These are phyloP conservation scores for Thielaviopsis cerberus DNA, from an alignment of 2,329 filamentous ascomycete genomes.

Conservation along the genomic window DNA sequence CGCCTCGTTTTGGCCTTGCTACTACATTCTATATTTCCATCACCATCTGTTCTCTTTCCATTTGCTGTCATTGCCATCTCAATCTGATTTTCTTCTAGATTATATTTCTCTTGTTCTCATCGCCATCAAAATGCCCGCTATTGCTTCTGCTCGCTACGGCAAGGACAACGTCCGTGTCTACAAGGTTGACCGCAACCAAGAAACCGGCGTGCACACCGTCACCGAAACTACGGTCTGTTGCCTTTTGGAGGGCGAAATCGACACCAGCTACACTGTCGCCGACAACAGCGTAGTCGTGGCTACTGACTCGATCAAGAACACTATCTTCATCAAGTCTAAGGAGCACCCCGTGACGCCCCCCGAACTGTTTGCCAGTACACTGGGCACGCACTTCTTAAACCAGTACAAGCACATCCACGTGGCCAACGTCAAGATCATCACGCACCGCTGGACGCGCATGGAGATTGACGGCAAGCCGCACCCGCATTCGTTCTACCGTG, in stretches of 20 bases:
- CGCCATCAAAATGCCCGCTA: constrained; percentile 28
- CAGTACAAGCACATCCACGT: constrained; percentile 75
- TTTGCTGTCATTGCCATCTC: background rate
- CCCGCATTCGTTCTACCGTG: constrained; percentile 84
- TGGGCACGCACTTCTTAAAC: constrained; percentile 76
- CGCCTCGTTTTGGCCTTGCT: background rate
- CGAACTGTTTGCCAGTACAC: constrained; percentile 71
- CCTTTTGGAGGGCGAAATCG: constrained; percentile 81
- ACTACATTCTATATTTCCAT: background rate
- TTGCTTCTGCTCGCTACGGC: constrained; percentile 56
- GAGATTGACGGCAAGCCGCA: constrained; percentile 72
- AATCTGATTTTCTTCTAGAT: background rate
- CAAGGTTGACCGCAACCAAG: constrained; percentile 71
- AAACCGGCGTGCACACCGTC: constrained; percentile 63
- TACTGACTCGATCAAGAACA: constrained; percentile 97
- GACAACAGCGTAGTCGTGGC: constrained; percentile 93
- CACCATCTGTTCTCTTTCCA: background rate
- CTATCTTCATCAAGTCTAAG: constrained; percentile 85
- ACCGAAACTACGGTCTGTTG: constrained; percentile 91
- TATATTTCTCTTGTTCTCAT: background rate
- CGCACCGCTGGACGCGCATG: constrained; percentile 86
- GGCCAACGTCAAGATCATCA: constrained; percentile 63
- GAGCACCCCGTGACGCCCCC: constrained; percentile 81
- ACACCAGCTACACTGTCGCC: constrained; percentile 71
- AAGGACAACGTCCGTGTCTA: constrained; percentile 98